Percentiles rank a stretch among this genome's conserved stretches.
These are phyloP conservation scores for Kickxella alabastrina DNA, from an alignment of 192 early-diverging fungal genomes.

Conservation along the genomic window DNA sequence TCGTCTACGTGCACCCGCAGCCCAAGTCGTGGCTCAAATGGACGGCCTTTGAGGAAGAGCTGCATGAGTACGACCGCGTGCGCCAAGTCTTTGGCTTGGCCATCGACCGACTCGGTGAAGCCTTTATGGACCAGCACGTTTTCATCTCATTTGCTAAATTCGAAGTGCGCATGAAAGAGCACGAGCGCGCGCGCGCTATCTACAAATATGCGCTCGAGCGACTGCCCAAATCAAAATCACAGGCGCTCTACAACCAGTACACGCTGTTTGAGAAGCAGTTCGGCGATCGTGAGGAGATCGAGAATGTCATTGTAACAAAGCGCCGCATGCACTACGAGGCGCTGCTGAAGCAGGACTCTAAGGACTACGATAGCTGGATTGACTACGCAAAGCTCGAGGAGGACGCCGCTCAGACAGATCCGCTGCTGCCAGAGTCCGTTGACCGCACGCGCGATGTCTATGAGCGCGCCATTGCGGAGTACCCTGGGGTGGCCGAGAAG, in stretches of 20 bases:
- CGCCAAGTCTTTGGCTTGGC: constrained; percentile 87
- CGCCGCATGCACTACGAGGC: constrained; percentile 89
- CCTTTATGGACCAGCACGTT: constrained; percentile 88
- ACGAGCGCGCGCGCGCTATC: constrained; percentile 89
- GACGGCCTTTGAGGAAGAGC: constrained; percentile 91
- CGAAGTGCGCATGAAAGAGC: constrained; percentile 84
- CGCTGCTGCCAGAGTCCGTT: constrained; percentile 54
- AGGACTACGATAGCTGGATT: constrained; percentile 98
- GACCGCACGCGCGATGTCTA: constrained; percentile 88
- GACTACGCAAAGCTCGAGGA: constrained; percentile 93
- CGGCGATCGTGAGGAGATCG: constrained; percentile 83
- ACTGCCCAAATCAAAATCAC: constrained; percentile 74
- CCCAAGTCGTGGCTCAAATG: constrained; percentile 96
- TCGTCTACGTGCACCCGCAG: constrained; percentile 85
- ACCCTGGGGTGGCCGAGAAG: constrained; percentile 84
- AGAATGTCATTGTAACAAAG: constrained; percentile 85
- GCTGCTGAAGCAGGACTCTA: constrained; percentile 62
- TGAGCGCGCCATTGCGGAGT: constrained; percentile 88
- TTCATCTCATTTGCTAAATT: constrained; percentile 97
- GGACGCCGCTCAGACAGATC: constrained; percentile 15
- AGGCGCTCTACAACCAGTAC: constrained; percentile 91
- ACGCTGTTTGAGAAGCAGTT: constrained; percentile 96
- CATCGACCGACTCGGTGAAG: constrained; percentile 82
- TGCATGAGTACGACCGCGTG: constrained; percentile 61
- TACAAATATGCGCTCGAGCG: constrained; percentile 93